Conservation (phyloP, 768 basidiomycete genomes). For the Boletus reticuloceps region DNA sequence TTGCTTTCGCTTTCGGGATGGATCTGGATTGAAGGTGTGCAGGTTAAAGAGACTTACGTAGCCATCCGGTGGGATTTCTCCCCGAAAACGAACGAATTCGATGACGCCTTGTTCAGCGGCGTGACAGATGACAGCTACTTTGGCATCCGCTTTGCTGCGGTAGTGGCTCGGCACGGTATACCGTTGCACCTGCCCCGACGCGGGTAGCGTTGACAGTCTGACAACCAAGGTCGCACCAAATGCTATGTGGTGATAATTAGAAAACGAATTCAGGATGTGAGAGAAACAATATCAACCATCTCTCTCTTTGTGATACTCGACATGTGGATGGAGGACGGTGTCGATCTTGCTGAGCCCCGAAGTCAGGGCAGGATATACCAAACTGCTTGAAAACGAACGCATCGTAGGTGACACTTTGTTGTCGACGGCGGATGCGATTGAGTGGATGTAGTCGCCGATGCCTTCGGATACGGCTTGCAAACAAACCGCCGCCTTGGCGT, state of each 20-base stretch:
- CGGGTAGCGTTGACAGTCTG: constrained; percentile 34
- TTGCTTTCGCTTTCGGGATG: constrained; percentile 38
- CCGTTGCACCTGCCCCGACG: constrained; percentile 35
- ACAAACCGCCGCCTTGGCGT: constrained; percentile 70
- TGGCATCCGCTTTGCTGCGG: constrained; percentile 59
- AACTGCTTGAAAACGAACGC: constrained; percentile 42
- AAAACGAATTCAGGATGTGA: not conserved
- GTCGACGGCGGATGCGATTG: constrained; percentile 41
- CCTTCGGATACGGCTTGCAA: constrained; percentile 65
- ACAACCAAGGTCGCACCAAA: constrained; percentile 52
- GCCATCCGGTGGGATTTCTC: constrained; percentile 39
- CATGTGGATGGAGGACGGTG: constrained; percentile 37
- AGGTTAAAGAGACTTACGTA: constrained; percentile 39
- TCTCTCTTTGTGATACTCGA: constrained; percentile 42
- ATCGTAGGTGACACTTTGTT: constrained; percentile 44
- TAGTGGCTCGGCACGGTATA: constrained; percentile 52
- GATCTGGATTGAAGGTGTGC: constrained; percentile 24
- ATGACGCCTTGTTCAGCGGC: constrained; percentile 57
- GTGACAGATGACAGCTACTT: constrained; percentile 48
- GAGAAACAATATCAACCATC: constrained; percentile 42
- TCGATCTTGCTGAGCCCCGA: constrained; percentile 46
- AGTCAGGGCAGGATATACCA: constrained; percentile 44
- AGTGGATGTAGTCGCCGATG: constrained; percentile 53
- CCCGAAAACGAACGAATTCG: constrained; percentile 58
- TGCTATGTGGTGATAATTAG: constrained; percentile 36